Evolutionary conservation across 179 eudicot genomes (phyloP).

Genomic region (Spergularia azorica): DNA sequence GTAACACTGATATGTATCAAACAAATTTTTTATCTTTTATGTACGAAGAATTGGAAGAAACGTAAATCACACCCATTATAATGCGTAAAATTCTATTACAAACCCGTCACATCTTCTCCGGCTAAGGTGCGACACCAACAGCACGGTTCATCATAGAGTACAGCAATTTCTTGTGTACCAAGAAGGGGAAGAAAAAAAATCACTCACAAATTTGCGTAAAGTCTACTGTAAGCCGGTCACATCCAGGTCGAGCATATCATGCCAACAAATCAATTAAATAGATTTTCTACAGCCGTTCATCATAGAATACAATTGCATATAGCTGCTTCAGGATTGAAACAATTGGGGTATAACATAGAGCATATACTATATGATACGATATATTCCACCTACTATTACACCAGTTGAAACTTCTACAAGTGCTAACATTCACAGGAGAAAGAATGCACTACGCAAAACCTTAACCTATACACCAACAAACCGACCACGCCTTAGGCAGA

Average conservation of each 20-base stretch:
- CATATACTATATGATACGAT: not conserved
- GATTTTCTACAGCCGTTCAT: not conserved
- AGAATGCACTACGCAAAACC: conserved; percentile 7
- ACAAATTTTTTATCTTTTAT: no score
- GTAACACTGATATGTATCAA: no score
- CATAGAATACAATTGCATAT: not conserved
- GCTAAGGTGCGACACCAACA: no score
- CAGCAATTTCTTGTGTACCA: no score
- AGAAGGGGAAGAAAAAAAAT: no score
- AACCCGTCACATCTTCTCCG: no score
- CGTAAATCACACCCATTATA: no score
- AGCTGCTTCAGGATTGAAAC: conserved; percentile 9
- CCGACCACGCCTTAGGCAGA: conserved; percentile 16
- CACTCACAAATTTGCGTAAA: no score
- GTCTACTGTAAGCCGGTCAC: not conserved
- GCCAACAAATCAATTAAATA: not conserved
- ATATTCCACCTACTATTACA: not conserved
- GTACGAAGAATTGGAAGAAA: no score
- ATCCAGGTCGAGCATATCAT: not conserved
- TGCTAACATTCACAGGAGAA: conserved; percentile 17
- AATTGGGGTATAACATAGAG: conserved; percentile 11
- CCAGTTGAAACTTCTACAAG: conserved; percentile 3
- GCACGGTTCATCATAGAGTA: no score
- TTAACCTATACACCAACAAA: conserved; percentile 21
- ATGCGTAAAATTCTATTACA: no score